These are phyloP conservation scores for Gamarada debralockiae DNA, from an alignment of 495 filamentous ascomycete genomes.

Conservation along the genomic window DNA sequence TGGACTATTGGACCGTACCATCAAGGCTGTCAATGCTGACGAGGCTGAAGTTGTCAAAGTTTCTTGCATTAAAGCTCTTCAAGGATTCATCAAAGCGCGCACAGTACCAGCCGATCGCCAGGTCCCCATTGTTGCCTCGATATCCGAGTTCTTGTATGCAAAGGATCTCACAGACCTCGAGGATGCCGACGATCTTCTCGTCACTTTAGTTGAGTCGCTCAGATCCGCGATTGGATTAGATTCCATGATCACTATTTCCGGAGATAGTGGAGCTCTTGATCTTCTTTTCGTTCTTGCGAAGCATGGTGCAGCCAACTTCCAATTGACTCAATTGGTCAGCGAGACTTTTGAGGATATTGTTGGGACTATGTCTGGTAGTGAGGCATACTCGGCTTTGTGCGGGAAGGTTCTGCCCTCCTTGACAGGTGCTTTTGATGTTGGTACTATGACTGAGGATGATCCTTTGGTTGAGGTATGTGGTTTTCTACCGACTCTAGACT, in stretches of 20 bases:
- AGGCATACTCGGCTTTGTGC: constrained; percentile 76
- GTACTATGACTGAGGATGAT: constrained; percentile 76
- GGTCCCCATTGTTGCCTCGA: constrained; percentile 64
- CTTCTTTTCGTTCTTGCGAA: constrained; percentile 86
- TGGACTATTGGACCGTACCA: constrained; percentile 63
- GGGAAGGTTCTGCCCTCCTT: constrained; percentile 83
- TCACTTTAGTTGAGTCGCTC: constrained; percentile 85
- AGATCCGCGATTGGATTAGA: constrained; percentile 79
- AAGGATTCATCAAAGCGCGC: constrained; percentile 67
- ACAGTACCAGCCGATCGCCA: constrained; percentile 58
- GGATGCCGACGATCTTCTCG: constrained; percentile 86
- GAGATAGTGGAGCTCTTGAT: constrained; percentile 65
- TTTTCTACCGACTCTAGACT: not conserved
- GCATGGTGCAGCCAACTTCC: constrained; percentile 83
- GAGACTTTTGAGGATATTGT: constrained; percentile 91
- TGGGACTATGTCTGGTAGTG: constrained; percentile 59
- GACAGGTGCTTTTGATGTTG: constrained; percentile 84
- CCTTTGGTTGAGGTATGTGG: constrained; percentile 64
- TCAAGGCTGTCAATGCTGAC: constrained; percentile 71
- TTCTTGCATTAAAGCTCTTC: constrained; percentile 81
- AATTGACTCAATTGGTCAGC: constrained; percentile 74
- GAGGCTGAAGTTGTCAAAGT: constrained; percentile 85
- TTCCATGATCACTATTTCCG: constrained; percentile 62
- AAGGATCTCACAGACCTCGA: constrained; percentile 79
- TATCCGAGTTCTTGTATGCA: constrained; percentile 70